Percentiles rank a stretch among this genome's conserved stretches.
Evolutionary conservation across 768 basidiomycete genomes (phyloP).

Genomic region (Amanita molliuscula): DNA sequence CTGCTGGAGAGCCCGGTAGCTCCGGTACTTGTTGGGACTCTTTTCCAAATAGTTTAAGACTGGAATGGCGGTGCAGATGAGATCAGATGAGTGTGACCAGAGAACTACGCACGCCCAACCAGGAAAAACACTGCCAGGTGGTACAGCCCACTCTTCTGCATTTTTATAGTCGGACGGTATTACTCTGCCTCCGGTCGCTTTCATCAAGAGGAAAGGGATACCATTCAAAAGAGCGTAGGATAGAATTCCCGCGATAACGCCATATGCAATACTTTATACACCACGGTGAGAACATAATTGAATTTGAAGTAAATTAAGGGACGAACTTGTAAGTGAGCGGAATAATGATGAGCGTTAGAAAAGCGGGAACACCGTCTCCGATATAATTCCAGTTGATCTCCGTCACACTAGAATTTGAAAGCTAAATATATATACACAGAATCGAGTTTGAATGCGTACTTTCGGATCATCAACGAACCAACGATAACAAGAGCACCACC

Average conservation of each 20-base stretch:
- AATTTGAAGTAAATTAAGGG: constrained; percentile 1
- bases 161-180: constrained; percentile 53
- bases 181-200: constrained; percentile 44
- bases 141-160: constrained; percentile 62
- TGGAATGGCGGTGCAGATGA: not conserved
- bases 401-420: constrained; percentile 36
- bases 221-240: constrained; percentile 70
- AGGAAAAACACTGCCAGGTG: constrained; percentile 61
- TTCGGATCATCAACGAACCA: constrained; percentile 84
- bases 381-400: constrained; percentile 88
- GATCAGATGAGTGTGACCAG: not conserved
- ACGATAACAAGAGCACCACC: constrained; percentile 80
- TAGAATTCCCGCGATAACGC: constrained; percentile 71
- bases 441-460: constrained; percentile 27
- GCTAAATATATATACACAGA: not conserved
- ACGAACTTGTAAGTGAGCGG: constrained; percentile 68
- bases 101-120: constrained; percentile 47
- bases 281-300: constrained; percentile 1
- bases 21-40: not conserved
- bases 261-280: constrained; percentile 66
- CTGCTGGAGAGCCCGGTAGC: no score
- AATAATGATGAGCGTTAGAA: constrained; percentile 73
- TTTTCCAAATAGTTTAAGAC: constrained; percentile 1
- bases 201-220: constrained; percentile 46
- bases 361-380: constrained; percentile 78